Percentiles rank a stretch among this genome's conserved stretches.
Conservation (phyloP, 352 stramenopile species). For the Phytophthora europaea region DNA sequence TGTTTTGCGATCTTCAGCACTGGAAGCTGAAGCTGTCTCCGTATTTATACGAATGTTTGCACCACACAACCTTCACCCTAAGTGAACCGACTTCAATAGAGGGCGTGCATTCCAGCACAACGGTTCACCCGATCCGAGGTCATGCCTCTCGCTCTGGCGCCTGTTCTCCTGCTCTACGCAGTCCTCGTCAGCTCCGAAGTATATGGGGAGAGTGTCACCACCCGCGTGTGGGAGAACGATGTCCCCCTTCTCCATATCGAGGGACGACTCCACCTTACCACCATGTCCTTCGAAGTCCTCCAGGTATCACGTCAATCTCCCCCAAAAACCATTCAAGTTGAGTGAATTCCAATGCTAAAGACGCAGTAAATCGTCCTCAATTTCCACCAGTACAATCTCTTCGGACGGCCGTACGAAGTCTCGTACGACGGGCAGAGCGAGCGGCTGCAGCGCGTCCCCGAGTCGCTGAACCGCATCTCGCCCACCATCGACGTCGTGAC, state of each 20-base stretch:
- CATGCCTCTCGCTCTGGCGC: slow-evolving; percentile 1
- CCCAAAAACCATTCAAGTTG: neutral
- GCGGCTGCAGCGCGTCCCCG: slow-evolving; percentile 69
- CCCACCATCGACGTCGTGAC: slow-evolving; percentile 77
- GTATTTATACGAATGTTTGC: neutral
- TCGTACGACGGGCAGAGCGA: slow-evolving; percentile 78
- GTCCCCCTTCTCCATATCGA: slow-evolving; percentile 11
- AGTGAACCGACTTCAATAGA: slow-evolving; percentile 13
- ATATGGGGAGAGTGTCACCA: slow-evolving; percentile 3
- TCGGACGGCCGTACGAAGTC: slow-evolving; percentile 75
- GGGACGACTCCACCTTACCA: neutral
- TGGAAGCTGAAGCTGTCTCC: slow-evolving; percentile 12
- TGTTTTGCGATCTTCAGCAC: neutral
- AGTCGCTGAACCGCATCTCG: slow-evolving; percentile 56
- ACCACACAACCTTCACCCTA: slow-evolving; percentile 7
- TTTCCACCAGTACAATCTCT: slow-evolving; percentile 82
- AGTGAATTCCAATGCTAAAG: neutral
- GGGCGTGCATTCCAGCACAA: neutral
- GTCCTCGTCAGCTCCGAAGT: neutral
- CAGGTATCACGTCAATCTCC: slow-evolving; percentile 40
- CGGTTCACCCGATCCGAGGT: slow-evolving; percentile 11
- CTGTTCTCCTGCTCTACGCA: slow-evolving; percentile 11
- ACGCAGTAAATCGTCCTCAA: neutral
- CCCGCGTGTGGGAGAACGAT: slow-evolving; percentile 7
- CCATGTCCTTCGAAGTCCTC: slow-evolving; percentile 68